Conservation (phyloP, 2,329 filamentous ascomycete species). For the Cercospora zeae-maydis region DNA sequence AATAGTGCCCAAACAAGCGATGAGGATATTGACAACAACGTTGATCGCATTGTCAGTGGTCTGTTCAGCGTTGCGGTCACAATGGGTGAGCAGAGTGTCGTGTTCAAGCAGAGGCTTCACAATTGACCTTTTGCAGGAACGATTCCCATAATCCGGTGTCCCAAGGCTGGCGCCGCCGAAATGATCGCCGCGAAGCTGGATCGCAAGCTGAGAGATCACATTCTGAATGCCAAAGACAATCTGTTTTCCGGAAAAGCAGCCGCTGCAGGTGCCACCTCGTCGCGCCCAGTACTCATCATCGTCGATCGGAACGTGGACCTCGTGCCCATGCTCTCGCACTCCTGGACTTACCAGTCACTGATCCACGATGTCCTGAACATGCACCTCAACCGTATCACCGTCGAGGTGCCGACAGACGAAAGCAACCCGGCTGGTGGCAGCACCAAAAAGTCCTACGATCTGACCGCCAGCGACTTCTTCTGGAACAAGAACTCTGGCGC, state of each 20-base stretch:
- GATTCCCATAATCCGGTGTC: constrained; percentile 92
- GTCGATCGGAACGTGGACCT: constrained; percentile 94
- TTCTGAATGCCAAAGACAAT: constrained; percentile 96
- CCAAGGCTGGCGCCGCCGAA: constrained; percentile 87
- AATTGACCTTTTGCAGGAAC: constrained; percentile 55
- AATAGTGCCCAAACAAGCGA: constrained; percentile 91
- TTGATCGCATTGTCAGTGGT: constrained; percentile 90
- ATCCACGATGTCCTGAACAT: constrained; percentile 75
- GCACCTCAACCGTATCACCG: constrained; percentile 88
- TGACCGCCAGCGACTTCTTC: constrained; percentile 89
- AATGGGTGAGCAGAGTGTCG: constrained; percentile 64
- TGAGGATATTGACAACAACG: constrained; percentile 77
- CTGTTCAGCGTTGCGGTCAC: constrained; percentile 99
- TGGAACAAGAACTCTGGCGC: constrained; percentile 89
- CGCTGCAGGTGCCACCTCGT: constrained; percentile 62
- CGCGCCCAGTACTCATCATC: constrained; percentile 84
- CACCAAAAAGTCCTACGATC: constrained; percentile 86
- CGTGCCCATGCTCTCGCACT: constrained; percentile 98
- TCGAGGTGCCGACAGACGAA: constrained; percentile 79
- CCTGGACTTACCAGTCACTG: constrained; percentile 83
- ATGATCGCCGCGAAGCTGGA: constrained; percentile 93
- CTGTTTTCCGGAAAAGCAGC: constrained; percentile 72
- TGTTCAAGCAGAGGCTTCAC: not conserved
- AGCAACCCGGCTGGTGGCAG: constrained; percentile 67
- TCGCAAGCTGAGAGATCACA: constrained; percentile 90